Evolutionary conservation across 2,329 filamentous ascomycete genomes (phyloP).

Genomic region (Trichoderma asperellum): DNA sequence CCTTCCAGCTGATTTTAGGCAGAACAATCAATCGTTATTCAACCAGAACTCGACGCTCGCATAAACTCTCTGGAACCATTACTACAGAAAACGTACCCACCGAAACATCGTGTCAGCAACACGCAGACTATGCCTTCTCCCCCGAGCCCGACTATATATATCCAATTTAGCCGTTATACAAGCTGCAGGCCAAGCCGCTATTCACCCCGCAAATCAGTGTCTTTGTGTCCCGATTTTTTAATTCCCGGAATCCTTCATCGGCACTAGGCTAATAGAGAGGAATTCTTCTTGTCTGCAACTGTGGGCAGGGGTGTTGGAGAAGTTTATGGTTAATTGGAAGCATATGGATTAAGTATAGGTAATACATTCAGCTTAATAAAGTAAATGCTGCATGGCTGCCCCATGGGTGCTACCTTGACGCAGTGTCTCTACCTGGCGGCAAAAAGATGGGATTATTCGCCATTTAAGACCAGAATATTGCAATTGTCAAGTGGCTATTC

Average conservation of each 20-base stretch:
- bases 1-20: slow-evolving; percentile 13
- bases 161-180: slow-evolving; percentile 24
- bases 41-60: not conserved
- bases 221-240: slow-evolving; percentile 7
- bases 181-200: slow-evolving; percentile 1
- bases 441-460: slow-evolving; percentile 11
- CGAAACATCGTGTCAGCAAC: not conserved
- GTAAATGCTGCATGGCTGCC: not conserved
- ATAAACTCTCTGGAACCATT: not conserved
- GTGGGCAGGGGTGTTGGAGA: not conserved
- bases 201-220: slow-evolving; percentile 11
- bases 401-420: not conserved
- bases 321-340: slow-evolving; percentile 26
- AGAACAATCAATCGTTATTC: not conserved
- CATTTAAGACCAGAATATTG: slow-evolving; percentile 2
- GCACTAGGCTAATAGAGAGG: slow-evolving; percentile 12
- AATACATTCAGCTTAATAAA: not conserved
- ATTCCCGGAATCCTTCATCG: slow-evolving; percentile 16
- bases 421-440: not conserved
- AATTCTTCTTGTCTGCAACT: slow-evolving; percentile 7
- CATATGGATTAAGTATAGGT: slow-evolving; percentile 3
- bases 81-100: not conserved
- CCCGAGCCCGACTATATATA: slow-evolving; percentile 2
- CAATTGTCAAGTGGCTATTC: not conserved
- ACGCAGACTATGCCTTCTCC: not conserved